phyloP scores from a whole-genome alignment of 176 grass and related monocot genomes.

The Cenchrus fungigraminus region DNA sequence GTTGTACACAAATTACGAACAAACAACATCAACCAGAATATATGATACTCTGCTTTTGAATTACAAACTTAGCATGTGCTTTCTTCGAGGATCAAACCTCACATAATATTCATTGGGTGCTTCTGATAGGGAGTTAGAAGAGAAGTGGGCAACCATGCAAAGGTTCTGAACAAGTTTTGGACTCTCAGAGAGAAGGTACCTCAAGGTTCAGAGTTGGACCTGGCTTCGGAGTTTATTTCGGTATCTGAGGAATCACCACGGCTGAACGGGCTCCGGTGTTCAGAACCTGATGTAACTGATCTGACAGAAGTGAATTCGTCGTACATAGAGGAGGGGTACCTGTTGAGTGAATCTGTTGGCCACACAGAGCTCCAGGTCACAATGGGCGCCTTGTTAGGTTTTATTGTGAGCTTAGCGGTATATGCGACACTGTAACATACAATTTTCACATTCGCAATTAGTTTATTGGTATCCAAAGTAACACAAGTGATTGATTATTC shows the following conservation, averaged over 20 bases:
- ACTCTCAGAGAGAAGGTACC: constrained; percentile 27
- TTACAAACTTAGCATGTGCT: neutral
- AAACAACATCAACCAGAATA: neutral
- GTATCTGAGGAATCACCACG: constrained; percentile 35
- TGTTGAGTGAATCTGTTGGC: constrained; percentile 73
- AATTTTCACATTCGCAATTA: constrained; percentile 16
- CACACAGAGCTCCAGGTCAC: constrained; percentile 81
- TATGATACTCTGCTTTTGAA: neutral
- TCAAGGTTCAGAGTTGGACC: constrained; percentile 29
- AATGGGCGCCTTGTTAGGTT: constrained; percentile 75
- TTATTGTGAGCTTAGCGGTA: constrained; percentile 62
- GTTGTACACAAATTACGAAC: neutral
- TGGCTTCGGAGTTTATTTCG: constrained; percentile 40
- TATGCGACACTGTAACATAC: constrained; percentile 55
- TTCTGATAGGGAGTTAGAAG: constrained; percentile 83
- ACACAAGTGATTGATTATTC: neutral
- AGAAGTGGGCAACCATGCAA: constrained; percentile 82
- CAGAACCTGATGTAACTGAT: constrained; percentile 31
- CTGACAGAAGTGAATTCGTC: constrained; percentile 21
- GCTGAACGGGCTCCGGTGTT: neutral
- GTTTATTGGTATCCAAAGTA: neutral
- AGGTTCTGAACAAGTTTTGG: constrained; percentile 64
- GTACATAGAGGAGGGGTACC: constrained; percentile 5
- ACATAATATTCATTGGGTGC: constrained; percentile 4
- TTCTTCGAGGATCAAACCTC: neutral